Evolutionary conservation across 2,329 filamentous ascomycete species (phyloP), one percentile per base, ranked within the genome.

Genomic region (Fonsecaea monophora): DNA sequence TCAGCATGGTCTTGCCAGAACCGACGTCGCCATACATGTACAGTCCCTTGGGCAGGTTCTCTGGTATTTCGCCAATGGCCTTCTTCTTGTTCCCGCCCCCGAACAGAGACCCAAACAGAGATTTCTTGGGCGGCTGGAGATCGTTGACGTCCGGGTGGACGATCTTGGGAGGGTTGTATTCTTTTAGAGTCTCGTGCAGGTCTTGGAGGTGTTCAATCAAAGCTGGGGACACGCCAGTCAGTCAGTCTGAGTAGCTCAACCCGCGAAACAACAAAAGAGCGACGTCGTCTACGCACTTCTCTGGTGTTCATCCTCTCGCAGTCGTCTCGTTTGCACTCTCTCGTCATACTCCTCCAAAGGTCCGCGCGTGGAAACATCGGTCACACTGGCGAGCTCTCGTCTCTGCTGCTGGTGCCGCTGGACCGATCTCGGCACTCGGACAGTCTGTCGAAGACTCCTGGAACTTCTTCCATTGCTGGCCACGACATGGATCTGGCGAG

Each of bases 1-100:
- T 99, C 76, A 99, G 84, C 95, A 99, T 99, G 2, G 95, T 99
- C 84, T 99, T 99, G 69, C 95, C 95, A 74, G 92, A 96, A 48
- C 95, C 95, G 1, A 99, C 95, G 77, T 99, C 95, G 66, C 95
- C 95, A 75, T 92, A 97, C 78, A 99, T 90, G 79, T 99, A 99
- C 37, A 99, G 81, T 0, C 95, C 95, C 71, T 92, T 90, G 0
- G 95, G 95, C 0, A 97, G 83, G 70, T 90, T 84, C n/a, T 84
- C 79, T 0, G 92, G 89, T 25, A 96, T 90, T 3, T 83, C 68
- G 2, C 73, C 67, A 15, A 71, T 56, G n/a, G 73, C 64, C 70
- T 83, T 85, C 67, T 81, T 81, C 40, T 86, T 84, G 71, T 87
- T 85, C 35, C 71, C 69, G 12, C 77, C 73, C 18, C 76, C 74